Conservation (phyloP, 116 monocot species). For the Phalaenopsis hybrid region DNA sequence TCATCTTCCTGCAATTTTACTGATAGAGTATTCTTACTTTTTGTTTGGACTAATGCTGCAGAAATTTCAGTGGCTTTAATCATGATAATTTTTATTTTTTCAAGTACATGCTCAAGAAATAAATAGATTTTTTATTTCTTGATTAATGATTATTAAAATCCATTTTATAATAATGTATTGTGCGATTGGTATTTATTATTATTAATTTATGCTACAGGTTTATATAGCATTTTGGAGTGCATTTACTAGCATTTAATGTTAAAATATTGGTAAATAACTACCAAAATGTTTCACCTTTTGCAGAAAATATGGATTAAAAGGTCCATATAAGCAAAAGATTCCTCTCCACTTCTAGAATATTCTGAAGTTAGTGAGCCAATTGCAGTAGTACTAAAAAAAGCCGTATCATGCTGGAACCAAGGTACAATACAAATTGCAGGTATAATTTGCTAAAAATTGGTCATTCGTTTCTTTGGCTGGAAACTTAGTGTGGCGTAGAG, state of each 20-base stretch:
- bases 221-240: background rate
- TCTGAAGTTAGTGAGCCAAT: background rate
- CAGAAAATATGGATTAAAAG: background rate
- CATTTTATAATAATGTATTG: background rate
- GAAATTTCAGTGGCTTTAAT: background rate
- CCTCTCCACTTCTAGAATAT: background rate
- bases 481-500: background rate
- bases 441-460: background rate
- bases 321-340: background rate
- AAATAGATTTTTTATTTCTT: background rate
- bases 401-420: background rate
- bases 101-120: background rate
- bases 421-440: background rate
- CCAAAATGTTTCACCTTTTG: background rate
- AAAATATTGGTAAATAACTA: background rate
- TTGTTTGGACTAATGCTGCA: slow-evolving; percentile 1
- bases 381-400: background rate
- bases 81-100: background rate
- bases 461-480: background rate
- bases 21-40: background rate
- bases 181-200: background rate
- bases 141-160: background rate
- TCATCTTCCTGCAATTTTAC: background rate
- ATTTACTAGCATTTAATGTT: background rate
- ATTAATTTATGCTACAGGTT: background rate